A percentile compares a stretch with the other conserved stretches of the same genome.
Evolutionary conservation across 441 rosid genomes (phyloP).

Genomic region (Gossypium lobatum): DNA sequence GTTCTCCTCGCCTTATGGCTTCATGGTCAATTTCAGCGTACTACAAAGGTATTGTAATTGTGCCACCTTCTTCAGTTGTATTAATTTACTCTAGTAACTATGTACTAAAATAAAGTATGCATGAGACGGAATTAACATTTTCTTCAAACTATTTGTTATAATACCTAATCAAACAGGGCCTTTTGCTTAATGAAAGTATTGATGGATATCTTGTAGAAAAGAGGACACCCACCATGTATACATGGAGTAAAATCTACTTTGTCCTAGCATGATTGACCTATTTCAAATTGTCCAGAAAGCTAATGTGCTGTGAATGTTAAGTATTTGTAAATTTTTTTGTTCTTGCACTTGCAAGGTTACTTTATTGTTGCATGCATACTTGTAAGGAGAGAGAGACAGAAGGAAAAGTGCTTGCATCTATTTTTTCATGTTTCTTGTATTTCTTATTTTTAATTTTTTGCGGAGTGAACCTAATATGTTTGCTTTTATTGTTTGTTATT

Average conservation of each 20-base stretch:
- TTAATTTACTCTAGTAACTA: neutral
- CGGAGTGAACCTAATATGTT: neutral
- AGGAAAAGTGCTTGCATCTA: neutral
- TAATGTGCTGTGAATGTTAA: neutral
- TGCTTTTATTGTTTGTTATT: slow-evolving; percentile 14
- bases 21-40: slow-evolving; percentile 72
- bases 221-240: neutral
- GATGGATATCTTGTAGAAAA: neutral
- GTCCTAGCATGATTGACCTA: neutral
- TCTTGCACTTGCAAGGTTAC: neutral
- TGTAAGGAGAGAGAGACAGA: neutral
- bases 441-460: neutral
- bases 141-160: neutral
- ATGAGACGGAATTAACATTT: neutral
- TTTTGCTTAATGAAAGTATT: neutral
- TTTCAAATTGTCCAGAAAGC: neutral
- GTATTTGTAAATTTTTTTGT: neutral
- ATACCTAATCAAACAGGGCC: neutral
- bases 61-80: neutral
- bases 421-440: neutral
- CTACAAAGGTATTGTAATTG: slow-evolving; percentile 57
- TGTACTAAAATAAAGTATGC: neutral
- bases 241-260: neutral
- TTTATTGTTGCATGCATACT: neutral
- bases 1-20: slow-evolving; percentile 76